Conservation (phyloP, 2,329 filamentous ascomycete species). For the Periconia sp. region DNA sequence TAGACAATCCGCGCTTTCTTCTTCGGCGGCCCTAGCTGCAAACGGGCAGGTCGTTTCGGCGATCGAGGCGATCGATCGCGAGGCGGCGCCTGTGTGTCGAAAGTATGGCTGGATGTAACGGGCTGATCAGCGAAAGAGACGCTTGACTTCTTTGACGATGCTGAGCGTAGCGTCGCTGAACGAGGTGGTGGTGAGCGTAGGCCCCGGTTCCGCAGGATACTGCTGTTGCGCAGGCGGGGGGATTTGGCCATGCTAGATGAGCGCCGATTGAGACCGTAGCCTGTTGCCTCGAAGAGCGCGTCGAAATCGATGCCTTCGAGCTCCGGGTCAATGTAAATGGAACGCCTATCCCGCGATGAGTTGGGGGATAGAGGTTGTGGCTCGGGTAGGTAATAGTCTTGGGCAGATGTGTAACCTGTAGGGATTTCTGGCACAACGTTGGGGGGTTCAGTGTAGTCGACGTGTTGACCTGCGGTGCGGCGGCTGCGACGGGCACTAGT, state of each 20-base stretch:
- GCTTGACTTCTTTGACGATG: not conserved
- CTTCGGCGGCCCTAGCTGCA: too few relatives aligned
- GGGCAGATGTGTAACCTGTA: not conserved
- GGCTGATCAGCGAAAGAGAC: conserved; percentile 5
- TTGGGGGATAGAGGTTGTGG: not conserved
- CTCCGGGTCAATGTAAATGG: conserved; percentile 1
- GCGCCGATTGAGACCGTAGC: not conserved
- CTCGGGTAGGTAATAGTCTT: not conserved
- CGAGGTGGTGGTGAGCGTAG: not conserved
- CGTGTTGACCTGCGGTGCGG: not conserved
- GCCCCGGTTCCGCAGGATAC: conserved; percentile 6
- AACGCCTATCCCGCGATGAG: not conserved
- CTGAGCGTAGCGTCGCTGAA: conserved; percentile 1
- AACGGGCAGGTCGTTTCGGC: too few relatives aligned
- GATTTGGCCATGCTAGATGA: not conserved
- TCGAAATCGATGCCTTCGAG: conserved; percentile 1
- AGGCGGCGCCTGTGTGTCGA: conserved; percentile 1
- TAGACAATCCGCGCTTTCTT: too few relatives aligned
- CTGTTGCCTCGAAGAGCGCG: not conserved
- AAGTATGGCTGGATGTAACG: conserved; percentile 4
- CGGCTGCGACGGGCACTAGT: not conserved
- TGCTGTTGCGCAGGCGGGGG: not conserved
- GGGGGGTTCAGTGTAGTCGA: not conserved
- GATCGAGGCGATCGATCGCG: not conserved
- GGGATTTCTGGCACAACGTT: not conserved